These are phyloP conservation scores for Aotearoamyces nothofagi DNA, from an alignment of 2,329 filamentous ascomycete genomes.

Conservation along the genomic window DNA sequence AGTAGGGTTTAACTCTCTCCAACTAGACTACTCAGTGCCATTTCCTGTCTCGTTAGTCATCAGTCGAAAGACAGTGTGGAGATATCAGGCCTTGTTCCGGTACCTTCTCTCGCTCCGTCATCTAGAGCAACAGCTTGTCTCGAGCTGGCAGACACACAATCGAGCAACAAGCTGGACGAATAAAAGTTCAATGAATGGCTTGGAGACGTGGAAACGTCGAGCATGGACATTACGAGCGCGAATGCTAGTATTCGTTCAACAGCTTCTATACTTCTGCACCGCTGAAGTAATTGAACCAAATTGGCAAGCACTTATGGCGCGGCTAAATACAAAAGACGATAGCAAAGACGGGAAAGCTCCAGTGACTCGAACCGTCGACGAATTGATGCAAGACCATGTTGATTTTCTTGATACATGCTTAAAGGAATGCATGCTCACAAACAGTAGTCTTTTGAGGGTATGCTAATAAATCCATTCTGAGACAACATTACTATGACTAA, in stretches of 20 bases:
- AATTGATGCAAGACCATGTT: constrained; percentile 97
- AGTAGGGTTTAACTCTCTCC: constrained; percentile 78
- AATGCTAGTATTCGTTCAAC: constrained; percentile 96
- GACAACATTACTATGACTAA: constrained; percentile 1
- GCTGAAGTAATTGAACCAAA: constrained; percentile 96
- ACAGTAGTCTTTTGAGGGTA: constrained; percentile 85
- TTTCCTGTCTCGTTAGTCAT: constrained; percentile 94
- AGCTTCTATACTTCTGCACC: constrained; percentile 92
- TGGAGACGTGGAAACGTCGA: constrained; percentile 86
- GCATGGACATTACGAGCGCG: constrained; percentile 84
- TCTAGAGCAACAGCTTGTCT: constrained; percentile 73
- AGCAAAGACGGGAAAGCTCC: constrained; percentile 20
- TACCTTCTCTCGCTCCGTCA: constrained; percentile 84
- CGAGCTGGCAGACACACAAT: constrained; percentile 82
- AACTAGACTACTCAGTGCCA: constrained; percentile 86
- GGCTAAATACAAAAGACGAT: constrained; percentile 50
- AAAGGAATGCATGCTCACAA: constrained; percentile 98
- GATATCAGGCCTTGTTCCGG: constrained; percentile 91
- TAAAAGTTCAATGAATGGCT: constrained; percentile 51
- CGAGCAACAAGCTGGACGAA: constrained; percentile 72
- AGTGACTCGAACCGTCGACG: constrained; percentile 68
- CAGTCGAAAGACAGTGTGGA: constrained; percentile 88
- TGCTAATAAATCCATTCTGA: constrained; percentile 13
- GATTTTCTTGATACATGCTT: constrained; percentile 95
- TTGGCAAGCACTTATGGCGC: constrained; percentile 87